Evolutionary conservation across 352 stramenopile species (phyloP).

Genomic region (Phytopythium aichiense): DNA sequence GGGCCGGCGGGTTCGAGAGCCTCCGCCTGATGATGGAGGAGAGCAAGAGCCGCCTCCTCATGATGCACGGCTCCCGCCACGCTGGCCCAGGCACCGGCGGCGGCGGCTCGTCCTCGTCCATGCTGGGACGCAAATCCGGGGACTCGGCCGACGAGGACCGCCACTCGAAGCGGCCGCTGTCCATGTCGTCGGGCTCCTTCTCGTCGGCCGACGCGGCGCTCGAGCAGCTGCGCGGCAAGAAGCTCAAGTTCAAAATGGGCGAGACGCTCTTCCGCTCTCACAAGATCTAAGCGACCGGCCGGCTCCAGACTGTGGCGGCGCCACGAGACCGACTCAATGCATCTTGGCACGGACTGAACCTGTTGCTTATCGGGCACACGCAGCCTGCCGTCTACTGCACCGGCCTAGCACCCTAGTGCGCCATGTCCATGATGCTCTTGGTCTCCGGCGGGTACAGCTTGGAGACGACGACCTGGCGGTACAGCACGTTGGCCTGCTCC

Average conservation of each 20-base stretch:
- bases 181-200: background rate
- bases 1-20: constrained; percentile 77
- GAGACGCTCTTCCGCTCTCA: constrained; percentile 77
- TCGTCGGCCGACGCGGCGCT: constrained; percentile 40
- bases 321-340: background rate
- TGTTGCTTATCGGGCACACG: background rate
- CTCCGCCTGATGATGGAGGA: constrained; percentile 83
- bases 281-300: constrained; percentile 70
- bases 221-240: constrained; percentile 81
- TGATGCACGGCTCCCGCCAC: constrained; percentile 19
- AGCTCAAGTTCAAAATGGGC: constrained; percentile 85
- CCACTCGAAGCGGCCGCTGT: constrained; percentile 26
- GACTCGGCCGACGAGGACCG: constrained; percentile 27
- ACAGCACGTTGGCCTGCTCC: constrained; percentile 50
- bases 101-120: constrained; percentile 1
- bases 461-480: constrained; percentile 59
- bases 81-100: constrained; percentile 4
- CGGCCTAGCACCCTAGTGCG: constrained; percentile 5
- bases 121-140: constrained; percentile 6
- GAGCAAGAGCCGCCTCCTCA: constrained; percentile 58
- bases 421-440: constrained; percentile 68
- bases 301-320: too few species aligned
- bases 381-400: background rate
- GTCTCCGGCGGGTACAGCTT: constrained; percentile 60
- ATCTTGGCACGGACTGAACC: background rate